phyloP scores from a whole-genome alignment of 306 rosid species.

The Sindora glabra region DNA sequence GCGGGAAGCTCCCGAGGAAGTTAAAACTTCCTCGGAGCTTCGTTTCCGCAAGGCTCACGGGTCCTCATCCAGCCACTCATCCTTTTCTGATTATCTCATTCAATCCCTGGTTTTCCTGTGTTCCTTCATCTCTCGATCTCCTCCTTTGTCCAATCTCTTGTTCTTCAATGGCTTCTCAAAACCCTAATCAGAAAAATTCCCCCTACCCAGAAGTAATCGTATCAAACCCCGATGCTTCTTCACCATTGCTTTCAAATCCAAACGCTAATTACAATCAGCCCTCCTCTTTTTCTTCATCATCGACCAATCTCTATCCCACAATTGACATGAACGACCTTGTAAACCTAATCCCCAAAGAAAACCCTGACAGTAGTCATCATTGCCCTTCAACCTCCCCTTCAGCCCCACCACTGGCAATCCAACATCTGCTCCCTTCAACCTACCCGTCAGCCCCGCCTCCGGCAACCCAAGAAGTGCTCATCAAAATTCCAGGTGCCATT shows the following conservation, averaged over 20 bases:
- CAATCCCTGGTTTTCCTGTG: not conserved
- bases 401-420: no score
- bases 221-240: slow-evolving; percentile 27
- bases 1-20: slow-evolving; percentile 27
- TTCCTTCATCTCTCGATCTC: not conserved
- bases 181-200: slow-evolving; percentile 17
- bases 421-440: no score
- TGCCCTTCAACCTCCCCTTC: no score
- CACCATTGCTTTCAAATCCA: not conserved
- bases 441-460: slow-evolving; percentile 59
- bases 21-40: no score
- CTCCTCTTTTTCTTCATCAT: slow-evolving; percentile 17
- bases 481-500: slow-evolving; percentile 72
- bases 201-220: slow-evolving; percentile 38
- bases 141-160: not conserved
- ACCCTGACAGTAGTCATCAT: not conserved
- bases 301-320: slow-evolving; percentile 53
- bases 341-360: slow-evolving; percentile 38
- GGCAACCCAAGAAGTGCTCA: slow-evolving; percentile 41
- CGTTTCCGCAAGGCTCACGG: no score
- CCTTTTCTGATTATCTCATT: not conserved
- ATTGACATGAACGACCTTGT: slow-evolving; percentile 42
- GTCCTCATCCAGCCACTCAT: no score
- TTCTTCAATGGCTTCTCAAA: slow-evolving; percentile 36
- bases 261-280: slow-evolving; percentile 12